Evolutionary conservation across 306 rosid genomes (phyloP).

Genomic region (Lotus japonicus): DNA sequence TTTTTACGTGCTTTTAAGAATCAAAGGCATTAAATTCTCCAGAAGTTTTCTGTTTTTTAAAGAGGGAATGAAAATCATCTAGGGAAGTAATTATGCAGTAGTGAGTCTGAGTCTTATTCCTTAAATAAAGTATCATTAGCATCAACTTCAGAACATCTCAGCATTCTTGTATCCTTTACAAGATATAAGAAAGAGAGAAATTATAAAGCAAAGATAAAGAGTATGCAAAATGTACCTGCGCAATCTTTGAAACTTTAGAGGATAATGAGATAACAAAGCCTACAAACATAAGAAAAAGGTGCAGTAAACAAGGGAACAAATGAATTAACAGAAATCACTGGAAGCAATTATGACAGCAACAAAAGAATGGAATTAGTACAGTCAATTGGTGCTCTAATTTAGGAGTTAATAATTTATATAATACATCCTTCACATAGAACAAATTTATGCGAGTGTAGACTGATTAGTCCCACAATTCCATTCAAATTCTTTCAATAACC

Average conservation of each 20-base stretch:
- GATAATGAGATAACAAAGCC: constrained; percentile 70
- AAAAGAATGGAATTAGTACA: not conserved
- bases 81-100: not conserved
- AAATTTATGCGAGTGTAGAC: not conserved
- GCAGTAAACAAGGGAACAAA: not conserved
- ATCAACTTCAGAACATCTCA: constrained; percentile 15
- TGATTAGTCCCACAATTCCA: not conserved
- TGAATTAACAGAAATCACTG: not conserved
- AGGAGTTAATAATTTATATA: not conserved
- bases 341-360: not conserved
- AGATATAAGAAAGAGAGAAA: not conserved
- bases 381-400: not conserved
- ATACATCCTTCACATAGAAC: not conserved
- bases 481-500: not conserved
- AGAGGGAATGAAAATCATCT: not conserved
- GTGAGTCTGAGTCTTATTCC: not conserved
- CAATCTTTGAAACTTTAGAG: constrained; percentile 57
- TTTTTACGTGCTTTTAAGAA: constrained; percentile 1
- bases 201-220: not conserved
- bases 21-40: not conserved
- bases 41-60: not conserved
- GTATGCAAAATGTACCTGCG: constrained; percentile 48
- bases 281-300: constrained; percentile 31
- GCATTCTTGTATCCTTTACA: not conserved
- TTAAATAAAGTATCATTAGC: not conserved